Percentiles rank a stretch among this genome's conserved stretches.
Evolutionary conservation across 768 basidiomycete genomes (phyloP).

Genomic region (Hericium coralloides): DNA sequence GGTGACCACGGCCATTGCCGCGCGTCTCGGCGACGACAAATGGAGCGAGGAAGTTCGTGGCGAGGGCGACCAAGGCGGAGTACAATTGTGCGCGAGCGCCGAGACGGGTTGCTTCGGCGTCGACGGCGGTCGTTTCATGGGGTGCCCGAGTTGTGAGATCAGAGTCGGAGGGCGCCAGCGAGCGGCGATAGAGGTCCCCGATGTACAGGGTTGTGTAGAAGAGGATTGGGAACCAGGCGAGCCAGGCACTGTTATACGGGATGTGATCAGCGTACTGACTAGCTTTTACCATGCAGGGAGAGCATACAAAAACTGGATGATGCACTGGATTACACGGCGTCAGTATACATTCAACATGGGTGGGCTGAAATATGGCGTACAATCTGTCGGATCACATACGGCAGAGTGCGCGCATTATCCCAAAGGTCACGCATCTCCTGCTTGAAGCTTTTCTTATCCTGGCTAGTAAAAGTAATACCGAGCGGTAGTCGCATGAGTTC

Average conservation of each 20-base stretch:
- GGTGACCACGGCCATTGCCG: not conserved
- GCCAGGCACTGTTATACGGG: constrained; percentile 48
- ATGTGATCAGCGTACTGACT: not conserved
- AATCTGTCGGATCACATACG: constrained; percentile 35
- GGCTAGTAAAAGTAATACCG: constrained; percentile 6
- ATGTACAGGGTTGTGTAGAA: constrained; percentile 87
- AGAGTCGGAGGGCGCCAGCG: constrained; percentile 20
- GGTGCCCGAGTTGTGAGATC: constrained; percentile 14
- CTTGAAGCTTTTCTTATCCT: constrained; percentile 24
- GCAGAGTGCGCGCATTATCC: constrained; percentile 46
- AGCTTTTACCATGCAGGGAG: not conserved
- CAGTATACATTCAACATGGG: not conserved
- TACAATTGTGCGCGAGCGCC: constrained; percentile 81
- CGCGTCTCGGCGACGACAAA: constrained; percentile 33
- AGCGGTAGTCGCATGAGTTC: not conserved
- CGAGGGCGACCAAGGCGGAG: constrained; percentile 60
- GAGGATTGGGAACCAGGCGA: constrained; percentile 89
- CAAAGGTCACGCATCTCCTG: constrained; percentile 60
- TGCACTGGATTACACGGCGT: constrained; percentile 39
- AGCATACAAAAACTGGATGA: constrained; percentile 74
- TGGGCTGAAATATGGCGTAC: constrained; percentile 23
- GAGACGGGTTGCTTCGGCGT: constrained; percentile 68
- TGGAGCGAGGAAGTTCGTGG: constrained; percentile 63
- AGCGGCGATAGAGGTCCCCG: constrained; percentile 71
- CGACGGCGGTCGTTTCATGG: constrained; percentile 23